Base-by-base conservation (phyloP, 2,329 filamentous ascomycete species). In the Zymoseptoria ardabiliae region DNA sequence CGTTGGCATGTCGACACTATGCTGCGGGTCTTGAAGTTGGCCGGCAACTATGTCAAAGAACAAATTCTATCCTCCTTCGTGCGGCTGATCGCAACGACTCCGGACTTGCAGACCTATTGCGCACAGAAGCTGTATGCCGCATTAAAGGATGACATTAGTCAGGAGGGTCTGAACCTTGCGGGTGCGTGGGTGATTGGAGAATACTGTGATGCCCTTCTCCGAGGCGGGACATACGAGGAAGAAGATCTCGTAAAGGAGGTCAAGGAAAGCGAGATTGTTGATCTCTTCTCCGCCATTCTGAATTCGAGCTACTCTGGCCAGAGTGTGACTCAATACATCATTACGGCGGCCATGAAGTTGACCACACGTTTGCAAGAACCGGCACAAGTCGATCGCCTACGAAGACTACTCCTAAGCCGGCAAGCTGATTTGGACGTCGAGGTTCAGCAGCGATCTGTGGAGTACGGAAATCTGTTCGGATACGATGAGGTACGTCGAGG, bases 1-100 rank as follows among this genome's bases (percentile, higher is more conserved):
- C 83, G 94, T 72, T 99, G 94, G 94, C 94, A 99, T 72, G 88
- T 97, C 67, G 94, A 99, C 71, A 99, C 95, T 2, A 97, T 99
- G 87, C 80, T 99, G 57, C 85, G 95, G 21, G 91, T 99, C 22
- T 77, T 99, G 67, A 96, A 92, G 60, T 81, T 99, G 65, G 94
- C 94, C 56, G 94, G 94, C 53, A 96, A 95, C 75, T 96, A 94
- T 70, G 92, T 99, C 66, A 97, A 97, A 74, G 94, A 99, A 73
- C 94, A 95, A 68, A 99, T 99, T 61, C 77, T 99, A 59, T 97
- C 94, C 0, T 97, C 94, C 0, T 97, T 99, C 71, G 89, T 99
- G 61, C 89, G 95, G 54, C 84, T 99, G 2, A 93, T 99, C 64
- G 94, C 94, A 13, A 97, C 93, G 0, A 96, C 91, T 0, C 87